phyloP scores from a whole-genome alignment of 306 rosid species.

The Prunus mira region DNA sequence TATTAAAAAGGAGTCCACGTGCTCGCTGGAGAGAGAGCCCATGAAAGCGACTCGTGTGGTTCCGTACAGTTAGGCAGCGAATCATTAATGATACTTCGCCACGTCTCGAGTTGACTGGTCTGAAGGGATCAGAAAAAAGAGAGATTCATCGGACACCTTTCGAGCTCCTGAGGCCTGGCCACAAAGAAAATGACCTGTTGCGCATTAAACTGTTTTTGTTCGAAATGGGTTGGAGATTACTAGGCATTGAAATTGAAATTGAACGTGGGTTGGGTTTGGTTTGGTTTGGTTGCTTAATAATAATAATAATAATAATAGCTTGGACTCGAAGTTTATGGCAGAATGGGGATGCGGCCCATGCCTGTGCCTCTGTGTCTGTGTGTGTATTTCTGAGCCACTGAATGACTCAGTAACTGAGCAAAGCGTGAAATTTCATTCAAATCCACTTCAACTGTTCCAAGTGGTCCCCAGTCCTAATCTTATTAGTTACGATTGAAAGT shows the following conservation, averaged over 20 bases:
- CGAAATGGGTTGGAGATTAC: too few species aligned
- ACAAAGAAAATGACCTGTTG: neutral
- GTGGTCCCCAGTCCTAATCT: neutral
- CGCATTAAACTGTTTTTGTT: too few species aligned
- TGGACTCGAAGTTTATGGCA: neutral
- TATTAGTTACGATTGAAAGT: neutral
- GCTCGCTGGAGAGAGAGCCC: too few species aligned
- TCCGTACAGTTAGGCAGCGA: neutral
- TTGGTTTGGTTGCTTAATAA: too few species aligned
- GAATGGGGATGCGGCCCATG: neutral
- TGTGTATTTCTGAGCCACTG: neutral
- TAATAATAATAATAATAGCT: neutral
- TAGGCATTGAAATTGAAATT: too few species aligned
- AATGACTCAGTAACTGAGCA: neutral
- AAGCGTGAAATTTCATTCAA: neutral
- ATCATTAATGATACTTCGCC: neutral
- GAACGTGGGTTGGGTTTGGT: too few species aligned
- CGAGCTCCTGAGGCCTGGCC: too few species aligned
- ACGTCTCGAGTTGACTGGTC: too few species aligned
- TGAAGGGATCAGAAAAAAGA: too few species aligned
- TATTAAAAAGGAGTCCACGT: too few species aligned
- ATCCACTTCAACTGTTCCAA: neutral
- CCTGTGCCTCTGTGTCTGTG: neutral
- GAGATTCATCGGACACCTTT: too few species aligned
- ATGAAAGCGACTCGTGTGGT: slow-evolving; percentile 1